Evolutionary conservation across 345 rosid species (phyloP).

Genomic region (Pseudoturritis turrita): DNA sequence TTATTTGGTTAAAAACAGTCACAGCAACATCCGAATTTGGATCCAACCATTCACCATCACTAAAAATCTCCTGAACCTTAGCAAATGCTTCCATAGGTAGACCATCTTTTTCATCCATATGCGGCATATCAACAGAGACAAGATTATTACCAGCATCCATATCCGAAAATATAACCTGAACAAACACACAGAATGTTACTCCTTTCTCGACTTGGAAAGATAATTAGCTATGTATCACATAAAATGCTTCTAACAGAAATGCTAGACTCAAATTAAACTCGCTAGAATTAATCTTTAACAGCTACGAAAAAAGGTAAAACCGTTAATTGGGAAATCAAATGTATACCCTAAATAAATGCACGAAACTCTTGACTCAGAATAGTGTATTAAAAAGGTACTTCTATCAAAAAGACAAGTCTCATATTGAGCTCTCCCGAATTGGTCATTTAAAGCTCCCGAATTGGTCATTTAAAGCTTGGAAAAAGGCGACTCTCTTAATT

Average conservation of each 20-base stretch:
- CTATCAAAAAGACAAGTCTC: background rate
- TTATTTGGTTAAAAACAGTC: slow-evolving; percentile 46
- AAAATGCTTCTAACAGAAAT: background rate
- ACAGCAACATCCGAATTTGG: slow-evolving; percentile 46
- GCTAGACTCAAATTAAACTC: background rate
- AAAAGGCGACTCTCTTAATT: background rate
- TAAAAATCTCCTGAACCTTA: slow-evolving; percentile 57
- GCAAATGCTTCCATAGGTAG: slow-evolving; percentile 67
- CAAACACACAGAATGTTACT: slow-evolving; percentile 27
- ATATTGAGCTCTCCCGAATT: background rate
- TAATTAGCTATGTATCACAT: background rate
- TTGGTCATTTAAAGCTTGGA: background rate
- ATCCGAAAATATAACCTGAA: slow-evolving; percentile 72
- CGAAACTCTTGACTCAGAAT: slow-evolving; percentile 13
- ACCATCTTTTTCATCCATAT: slow-evolving; percentile 55
- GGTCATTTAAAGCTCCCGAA: background rate
- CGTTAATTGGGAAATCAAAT: background rate
- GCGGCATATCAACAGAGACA: slow-evolving; percentile 45
- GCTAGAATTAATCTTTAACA: background rate
- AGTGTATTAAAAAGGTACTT: background rate
- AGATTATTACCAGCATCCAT: slow-evolving; percentile 47
- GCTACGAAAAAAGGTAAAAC: background rate
- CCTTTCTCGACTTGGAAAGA: slow-evolving; percentile 8
- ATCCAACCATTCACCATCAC: slow-evolving; percentile 55
- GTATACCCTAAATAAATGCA: slow-evolving; percentile 40